Evolutionary conservation across 2,329 filamentous ascomycete species (phyloP), one percentile per base, ranked within the genome.

Genomic region (Talaromyces marneffei): DNA sequence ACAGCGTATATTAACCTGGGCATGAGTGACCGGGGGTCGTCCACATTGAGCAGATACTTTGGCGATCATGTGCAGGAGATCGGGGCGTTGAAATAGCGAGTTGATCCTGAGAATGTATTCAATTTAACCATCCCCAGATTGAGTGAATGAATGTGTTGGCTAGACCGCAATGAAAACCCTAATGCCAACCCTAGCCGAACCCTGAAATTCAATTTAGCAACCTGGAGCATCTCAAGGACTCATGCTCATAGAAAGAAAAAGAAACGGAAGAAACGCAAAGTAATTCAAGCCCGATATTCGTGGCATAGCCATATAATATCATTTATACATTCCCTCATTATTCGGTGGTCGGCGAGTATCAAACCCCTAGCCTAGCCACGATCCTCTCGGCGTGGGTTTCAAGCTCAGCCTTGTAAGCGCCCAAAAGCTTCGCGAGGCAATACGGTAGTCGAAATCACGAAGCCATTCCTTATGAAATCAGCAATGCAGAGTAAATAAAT

Each of bases 71-170:
- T 70, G 44, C 62, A 66, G 44, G 46, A 33, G 8, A 20, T 68
- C 10, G 44, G 60, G 29, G 33, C 12, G 23, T 61, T 75, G 50
- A 74, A 77, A 64, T 65, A 66, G 58, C 66, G 71, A 42, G 72
- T 72, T 44, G 75, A 77, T 56, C 70, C 72, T 0, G 59, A 68
- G 1, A 73, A 76, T 63, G 66, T 73, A 0, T 78, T 77, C 61
- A 73, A 68, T 29, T 63, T 63, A 9, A 46, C 62, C 14, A 25
- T 60, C 1, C 25, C 40, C 2, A 25, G 39, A 29, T n/a, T 61
- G 37, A 33, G 40, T 20, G 33, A 37, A 16, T 33, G 39, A 20
- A 20, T 40, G 39, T 40, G 7, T 46, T 25, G 42, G n/a, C 18
- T 16, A 16, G n/a, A 0, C 10, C 42, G 4, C 39, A n/a, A 20